Evolutionary conservation across 768 basidiomycete species (phyloP), one percentile per base, ranked within the genome.

Genomic region (Chlorophyllum brunneum): DNA sequence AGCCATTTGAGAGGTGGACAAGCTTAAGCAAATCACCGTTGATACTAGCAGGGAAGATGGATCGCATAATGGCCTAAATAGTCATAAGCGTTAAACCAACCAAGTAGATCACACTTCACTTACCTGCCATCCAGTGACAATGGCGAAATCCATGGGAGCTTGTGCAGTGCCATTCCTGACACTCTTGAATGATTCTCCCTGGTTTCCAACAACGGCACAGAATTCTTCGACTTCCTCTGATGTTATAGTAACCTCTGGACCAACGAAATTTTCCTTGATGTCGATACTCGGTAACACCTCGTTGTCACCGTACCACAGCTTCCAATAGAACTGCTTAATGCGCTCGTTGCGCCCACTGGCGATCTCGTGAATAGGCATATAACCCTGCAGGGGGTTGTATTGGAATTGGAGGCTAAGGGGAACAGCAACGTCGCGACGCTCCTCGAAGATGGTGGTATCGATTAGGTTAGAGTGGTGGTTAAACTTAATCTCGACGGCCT

Each of bases 321-420:
- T 86, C 97, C 97, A 99, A 75, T 99, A 99, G 66, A 98, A 98
- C 60, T 88, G 82, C 72, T 97, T 98, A 74, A 98, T 95, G 56
- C 89, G 83, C 49, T 75, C 76, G 72, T 95, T 98, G 59, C 95
- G 85, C 55, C 80, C 89, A 7, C 79, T 76, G 4, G 83, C 80
- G 52, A 95, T 71, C 66, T 98, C 97, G 63, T 95, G 95, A 59
- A 99, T 93, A 20, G 97, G 94, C 2, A 89, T 87, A 56, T 79
- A 97, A 36, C 92, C 92, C 71, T 85, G 85, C 5, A 88, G 83
- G 5, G 95, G 93, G 60, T 86, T 82, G 71, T 98, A 98, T 54
- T 76, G 67, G 79, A 93, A 98, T 58, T 84, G 77, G 60, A 99
- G 81, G 38, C 70, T 63, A 23, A 99, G 83, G 18, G 95, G 91